Evolutionary conservation across 495 filamentous ascomycete species (phyloP), one percentile per base, ranked within the genome.

Genomic region (Evernia prunastri): DNA sequence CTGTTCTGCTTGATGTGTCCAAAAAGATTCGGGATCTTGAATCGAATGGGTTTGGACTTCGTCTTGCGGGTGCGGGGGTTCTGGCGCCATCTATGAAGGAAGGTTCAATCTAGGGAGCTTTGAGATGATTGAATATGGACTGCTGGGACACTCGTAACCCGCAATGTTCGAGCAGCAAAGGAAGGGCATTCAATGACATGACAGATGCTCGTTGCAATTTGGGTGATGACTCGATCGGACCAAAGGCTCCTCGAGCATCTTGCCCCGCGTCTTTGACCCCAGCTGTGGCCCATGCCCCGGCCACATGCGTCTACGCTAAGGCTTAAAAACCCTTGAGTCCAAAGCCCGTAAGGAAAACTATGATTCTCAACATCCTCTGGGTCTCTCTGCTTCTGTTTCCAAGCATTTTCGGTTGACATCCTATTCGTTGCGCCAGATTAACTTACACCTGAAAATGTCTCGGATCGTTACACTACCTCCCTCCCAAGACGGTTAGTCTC

Each of bases 1-100:
- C 20, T 88, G 81, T 18, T 78, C 75, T 10, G 90, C 89, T 68
- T 95, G 91, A 42, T 81, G 75, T 33, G 79, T 75, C 92, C 92
- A 96, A 75, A 96, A 96, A 12, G 70, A 67, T 58, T 88, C 83
- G 1, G 91, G 91, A 67, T 78, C 69, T 0, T 59, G 54, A 35
- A 83, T 74, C 43, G 79, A 81, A 25, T 72, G 63, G 5, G 70
- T 62, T 45, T 76, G 78, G 18, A 76, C 72, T 31, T 66, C 60
- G 58, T 77, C 70, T 72, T 83, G 80, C 72, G 64, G 74, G 77
- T 56, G 80, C 74, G 67, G 78, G 75, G 65, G 67, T 76, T 70
- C 79, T 23, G 59, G 51, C 18, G 51, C 51, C 51, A 54, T 61
- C 29, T 15, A 25, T 40, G 43, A 42, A 13, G n/a, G 33, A 15